phyloP scores from a whole-genome alignment of 1,284 basidiomycete genomes.

The Naganishia sp. region DNA sequence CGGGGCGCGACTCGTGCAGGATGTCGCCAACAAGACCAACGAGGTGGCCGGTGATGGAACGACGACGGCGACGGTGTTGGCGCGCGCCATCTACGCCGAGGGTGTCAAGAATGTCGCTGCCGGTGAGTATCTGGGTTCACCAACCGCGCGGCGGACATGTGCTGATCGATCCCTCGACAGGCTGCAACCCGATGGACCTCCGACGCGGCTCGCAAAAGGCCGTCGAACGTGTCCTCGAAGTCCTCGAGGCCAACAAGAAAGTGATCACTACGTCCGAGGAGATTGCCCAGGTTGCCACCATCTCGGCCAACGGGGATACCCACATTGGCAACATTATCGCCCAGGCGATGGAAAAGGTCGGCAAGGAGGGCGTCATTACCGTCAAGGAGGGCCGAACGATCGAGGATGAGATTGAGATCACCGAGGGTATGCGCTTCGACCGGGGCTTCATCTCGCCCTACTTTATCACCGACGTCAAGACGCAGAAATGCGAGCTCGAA shows the following conservation, averaged over 20 bases:
- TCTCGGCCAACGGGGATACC: slow-evolving; percentile 94
- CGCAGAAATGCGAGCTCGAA: slow-evolving; percentile 95
- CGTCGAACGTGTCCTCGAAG: slow-evolving; percentile 91
- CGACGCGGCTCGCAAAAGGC: slow-evolving; percentile 94
- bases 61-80: slow-evolving; percentile 95
- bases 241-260: slow-evolving; percentile 85
- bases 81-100: slow-evolving; percentile 95
- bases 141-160: neutral
- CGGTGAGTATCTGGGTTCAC: slow-evolving; percentile 44
- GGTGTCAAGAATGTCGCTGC: slow-evolving; percentile 99
- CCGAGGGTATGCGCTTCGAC: slow-evolving; percentile 99
- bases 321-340: slow-evolving; percentile 96
- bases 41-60: slow-evolving; percentile 98
- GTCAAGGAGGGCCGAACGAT: slow-evolving; percentile 98
- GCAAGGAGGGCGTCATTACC: slow-evolving; percentile 99
- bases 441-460: slow-evolving; percentile 98
- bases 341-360: slow-evolving; percentile 99
- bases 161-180: slow-evolving; percentile 27
- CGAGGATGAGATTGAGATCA: slow-evolving; percentile 98
- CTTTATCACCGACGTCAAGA: slow-evolving; percentile 98
- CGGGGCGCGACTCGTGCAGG: slow-evolving; percentile 94
- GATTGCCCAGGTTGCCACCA: slow-evolving; percentile 97
- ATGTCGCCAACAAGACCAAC: slow-evolving; percentile 95
- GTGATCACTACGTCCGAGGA: slow-evolving; percentile 96
- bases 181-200: slow-evolving; percentile 99